phyloP scores from a whole-genome alignment of 352 stramenopile genomes.

The Phytophthora pisi region DNA sequence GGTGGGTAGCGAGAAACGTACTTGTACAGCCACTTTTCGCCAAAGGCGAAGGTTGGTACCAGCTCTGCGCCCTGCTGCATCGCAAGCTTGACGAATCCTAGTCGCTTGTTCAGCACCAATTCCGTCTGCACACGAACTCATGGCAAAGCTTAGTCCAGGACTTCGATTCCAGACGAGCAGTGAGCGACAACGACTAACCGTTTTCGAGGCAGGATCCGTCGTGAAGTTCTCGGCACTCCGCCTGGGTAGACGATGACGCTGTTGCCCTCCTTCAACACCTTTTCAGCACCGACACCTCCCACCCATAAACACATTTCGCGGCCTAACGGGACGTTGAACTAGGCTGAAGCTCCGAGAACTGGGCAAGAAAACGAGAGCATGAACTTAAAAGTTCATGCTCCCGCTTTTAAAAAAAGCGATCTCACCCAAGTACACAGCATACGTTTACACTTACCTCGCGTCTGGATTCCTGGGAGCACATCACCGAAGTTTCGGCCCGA shows the following conservation, averaged over 20 bases:
- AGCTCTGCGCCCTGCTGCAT: constrained; percentile 43
- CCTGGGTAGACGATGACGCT: constrained; percentile 51
- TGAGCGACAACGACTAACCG: constrained; percentile 10
- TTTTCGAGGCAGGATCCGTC: constrained; percentile 42
- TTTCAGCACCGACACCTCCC: constrained; percentile 38
- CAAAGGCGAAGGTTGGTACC: constrained; percentile 47
- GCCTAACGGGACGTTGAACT: constrained; percentile 56
- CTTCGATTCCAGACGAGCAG: too few species aligned
- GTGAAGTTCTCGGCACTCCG: constrained; percentile 44
- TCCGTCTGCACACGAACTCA: constrained; percentile 7
- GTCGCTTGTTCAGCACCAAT: constrained; percentile 38
- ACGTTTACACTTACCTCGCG: constrained; percentile 11
- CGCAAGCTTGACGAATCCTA: constrained; percentile 47
- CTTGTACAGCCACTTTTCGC: constrained; percentile 54
- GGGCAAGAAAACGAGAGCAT: neutral
- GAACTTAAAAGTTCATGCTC: too few species aligned
- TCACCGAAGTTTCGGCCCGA: constrained; percentile 47
- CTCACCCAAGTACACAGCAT: too few species aligned
- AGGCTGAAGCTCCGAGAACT: constrained; percentile 55
- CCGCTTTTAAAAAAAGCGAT: too few species aligned
- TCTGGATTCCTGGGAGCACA: constrained; percentile 35
- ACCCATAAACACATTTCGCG: constrained; percentile 62
- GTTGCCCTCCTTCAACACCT: constrained; percentile 36
- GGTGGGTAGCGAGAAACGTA: constrained; percentile 13
- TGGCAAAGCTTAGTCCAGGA: too few species aligned